phyloP scores from a whole-genome alignment of 805 yeast species.

The Aciculoconidium aculeatum region DNA sequence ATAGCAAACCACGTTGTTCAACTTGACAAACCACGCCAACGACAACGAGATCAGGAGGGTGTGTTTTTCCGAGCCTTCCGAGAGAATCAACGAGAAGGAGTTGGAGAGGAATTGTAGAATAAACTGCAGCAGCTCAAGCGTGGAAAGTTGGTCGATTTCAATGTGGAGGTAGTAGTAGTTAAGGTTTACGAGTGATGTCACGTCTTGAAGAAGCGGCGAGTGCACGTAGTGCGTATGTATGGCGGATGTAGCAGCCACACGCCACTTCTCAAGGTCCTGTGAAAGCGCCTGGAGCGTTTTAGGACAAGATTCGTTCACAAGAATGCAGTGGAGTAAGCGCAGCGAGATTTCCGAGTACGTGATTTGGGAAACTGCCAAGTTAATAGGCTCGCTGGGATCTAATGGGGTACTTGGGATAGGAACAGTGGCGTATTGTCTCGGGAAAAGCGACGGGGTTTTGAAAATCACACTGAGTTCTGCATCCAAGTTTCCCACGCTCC shows the following conservation, averaged over 20 bases:
- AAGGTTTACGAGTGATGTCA: constrained; percentile 28
- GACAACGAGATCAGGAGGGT: constrained; percentile 15
- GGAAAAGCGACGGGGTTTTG: constrained; percentile 31
- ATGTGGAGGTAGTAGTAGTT: constrained; percentile 34
- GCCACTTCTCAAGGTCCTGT: constrained; percentile 33
- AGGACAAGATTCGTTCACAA: neutral
- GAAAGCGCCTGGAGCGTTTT: constrained; percentile 15
- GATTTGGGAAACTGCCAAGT: constrained; percentile 19
- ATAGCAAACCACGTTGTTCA: constrained; percentile 31
- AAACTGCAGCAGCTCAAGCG: constrained; percentile 34
- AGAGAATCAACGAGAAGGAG: constrained; percentile 30
- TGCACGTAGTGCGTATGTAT: constrained; percentile 23
- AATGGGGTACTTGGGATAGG: constrained; percentile 13
- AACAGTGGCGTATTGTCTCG: constrained; percentile 17
- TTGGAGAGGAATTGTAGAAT: constrained; percentile 37
- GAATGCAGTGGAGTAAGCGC: neutral
- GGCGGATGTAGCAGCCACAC: constrained; percentile 22
- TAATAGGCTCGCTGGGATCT: constrained; percentile 19
- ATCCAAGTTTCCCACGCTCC: constrained; percentile 36
- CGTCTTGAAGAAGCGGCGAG: constrained; percentile 26
- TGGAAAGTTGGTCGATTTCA: constrained; percentile 36
- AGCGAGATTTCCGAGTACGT: too few species aligned
- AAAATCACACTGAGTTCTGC: constrained; percentile 31
- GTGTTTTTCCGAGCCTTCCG: constrained; percentile 12
- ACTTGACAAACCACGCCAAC: constrained; percentile 29